These are phyloP conservation scores for Chalaropsis thielavioides DNA, from an alignment of 2,329 filamentous ascomycete genomes.

Conservation along the genomic window DNA sequence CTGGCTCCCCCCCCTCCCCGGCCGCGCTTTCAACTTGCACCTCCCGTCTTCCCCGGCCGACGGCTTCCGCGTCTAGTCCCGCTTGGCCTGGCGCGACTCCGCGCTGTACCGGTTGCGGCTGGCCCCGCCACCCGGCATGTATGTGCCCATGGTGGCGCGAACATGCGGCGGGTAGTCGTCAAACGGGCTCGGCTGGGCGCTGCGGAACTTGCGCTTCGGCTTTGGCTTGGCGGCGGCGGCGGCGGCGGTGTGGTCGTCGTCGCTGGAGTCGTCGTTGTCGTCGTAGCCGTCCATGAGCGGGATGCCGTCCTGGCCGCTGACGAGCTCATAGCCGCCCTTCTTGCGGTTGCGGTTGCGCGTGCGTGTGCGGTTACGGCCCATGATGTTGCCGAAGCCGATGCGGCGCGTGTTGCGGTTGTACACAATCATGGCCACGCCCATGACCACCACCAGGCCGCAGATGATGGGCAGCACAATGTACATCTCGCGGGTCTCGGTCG, in stretches of 20 bases:
- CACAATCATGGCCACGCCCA: constrained; percentile 41
- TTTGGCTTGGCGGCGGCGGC: constrained; percentile 3
- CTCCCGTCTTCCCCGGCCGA: neutral
- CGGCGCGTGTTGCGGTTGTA: constrained; percentile 38
- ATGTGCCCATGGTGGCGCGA: constrained; percentile 21
- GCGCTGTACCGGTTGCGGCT: neutral
- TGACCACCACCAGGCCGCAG: constrained; percentile 33
- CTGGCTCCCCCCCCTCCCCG: no score
- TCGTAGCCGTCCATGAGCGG: constrained; percentile 14
- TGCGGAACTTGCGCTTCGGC: constrained; percentile 13
- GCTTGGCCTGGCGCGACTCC: neutral
- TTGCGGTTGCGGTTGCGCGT: constrained; percentile 26
- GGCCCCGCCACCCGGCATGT: neutral
- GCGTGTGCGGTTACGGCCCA: constrained; percentile 32
- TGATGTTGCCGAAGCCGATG: constrained; percentile 38
- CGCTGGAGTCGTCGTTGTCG: constrained; percentile 9
- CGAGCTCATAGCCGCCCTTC: constrained; percentile 23
- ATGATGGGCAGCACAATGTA: constrained; percentile 39
- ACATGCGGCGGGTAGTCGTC: constrained; percentile 16
- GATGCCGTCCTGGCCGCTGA: neutral
- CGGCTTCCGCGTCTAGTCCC: neutral
- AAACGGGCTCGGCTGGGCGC: constrained; percentile 14
- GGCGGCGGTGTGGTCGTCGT: neutral
- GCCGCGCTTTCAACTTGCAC: no score
- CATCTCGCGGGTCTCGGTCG: constrained; percentile 30